These are phyloP conservation scores for Astraeus odoratus DNA, from an alignment of 768 basidiomycete species.

Conservation along the genomic window DNA sequence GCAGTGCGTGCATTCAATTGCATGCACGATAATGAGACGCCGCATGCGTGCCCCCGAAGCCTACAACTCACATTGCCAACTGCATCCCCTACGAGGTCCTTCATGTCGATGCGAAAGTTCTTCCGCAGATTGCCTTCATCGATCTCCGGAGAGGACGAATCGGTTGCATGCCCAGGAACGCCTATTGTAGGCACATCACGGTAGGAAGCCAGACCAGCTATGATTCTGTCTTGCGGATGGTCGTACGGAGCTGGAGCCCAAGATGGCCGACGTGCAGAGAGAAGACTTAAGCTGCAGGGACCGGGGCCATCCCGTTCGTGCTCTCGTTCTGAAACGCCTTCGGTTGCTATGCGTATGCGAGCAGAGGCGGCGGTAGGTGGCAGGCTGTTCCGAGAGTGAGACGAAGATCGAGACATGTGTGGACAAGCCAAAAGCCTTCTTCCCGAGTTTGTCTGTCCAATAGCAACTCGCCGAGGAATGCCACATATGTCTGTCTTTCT, in stretches of 20 bases:
- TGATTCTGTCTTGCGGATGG: slow-evolving; percentile 17
- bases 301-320: slow-evolving; percentile 20
- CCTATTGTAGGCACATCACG: slow-evolving; percentile 24
- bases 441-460: too few relatives aligned
- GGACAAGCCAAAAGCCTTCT: too few relatives aligned
- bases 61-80: slow-evolving; percentile 68
- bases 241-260: slow-evolving; percentile 28
- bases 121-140: slow-evolving; percentile 54
- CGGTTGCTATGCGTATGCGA: slow-evolving; percentile 16
- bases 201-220: slow-evolving; percentile 20
- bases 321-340: slow-evolving; percentile 7
- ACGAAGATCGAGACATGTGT: slow-evolving; percentile 23
- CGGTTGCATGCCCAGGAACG: slow-evolving; percentile 6
- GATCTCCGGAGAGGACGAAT: slow-evolving; percentile 33
- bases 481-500: too few relatives aligned
- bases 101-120: slow-evolving; percentile 73
- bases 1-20: slow-evolving; percentile 5
- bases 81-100: slow-evolving; percentile 70
- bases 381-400: slow-evolving; percentile 12
- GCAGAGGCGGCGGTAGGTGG: slow-evolving; percentile 8
- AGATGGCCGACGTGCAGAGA: slow-evolving; percentile 28
- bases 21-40: not conserved
- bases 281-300: slow-evolving; percentile 24
- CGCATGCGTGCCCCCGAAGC: not conserved
- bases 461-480: too few relatives aligned